Percentiles rank a stretch among this genome's conserved stretches.
Conservation (phyloP, 2,329 filamentous ascomycete genomes). For the Hypoxylon sp. region DNA sequence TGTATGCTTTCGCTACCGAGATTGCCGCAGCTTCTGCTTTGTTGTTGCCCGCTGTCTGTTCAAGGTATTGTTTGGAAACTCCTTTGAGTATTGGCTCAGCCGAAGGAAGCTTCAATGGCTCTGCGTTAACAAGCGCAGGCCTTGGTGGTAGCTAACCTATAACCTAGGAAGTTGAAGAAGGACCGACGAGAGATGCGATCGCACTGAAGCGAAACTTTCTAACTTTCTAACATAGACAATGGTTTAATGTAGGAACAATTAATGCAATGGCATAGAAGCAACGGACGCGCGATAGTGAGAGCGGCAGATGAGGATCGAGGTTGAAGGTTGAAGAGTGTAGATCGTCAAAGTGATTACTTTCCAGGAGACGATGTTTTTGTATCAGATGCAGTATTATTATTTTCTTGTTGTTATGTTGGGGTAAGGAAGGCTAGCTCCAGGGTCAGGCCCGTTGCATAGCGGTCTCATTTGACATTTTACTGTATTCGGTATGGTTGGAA, state of each 20-base stretch:
- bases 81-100: conserved; percentile 14
- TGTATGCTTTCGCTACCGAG: conserved; percentile 36
- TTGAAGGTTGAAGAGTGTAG: conserved; percentile 28
- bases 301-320: conserved; percentile 11
- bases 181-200: conserved; percentile 11
- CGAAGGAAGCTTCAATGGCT: conserved; percentile 35
- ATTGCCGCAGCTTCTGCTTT: conserved; percentile 11
- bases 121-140: conserved; percentile 32
- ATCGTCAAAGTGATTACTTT: conserved; percentile 23
- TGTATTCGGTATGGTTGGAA: conserved; percentile 30
- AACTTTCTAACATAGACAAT: conserved; percentile 33
- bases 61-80: conserved; percentile 13
- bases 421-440: conserved; percentile 29
- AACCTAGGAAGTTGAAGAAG: conserved; percentile 11
- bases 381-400: conserved; percentile 44
- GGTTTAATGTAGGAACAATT: conserved; percentile 12
- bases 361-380: conserved; percentile 49
- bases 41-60: conserved; percentile 30
- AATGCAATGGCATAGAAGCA: conserved; percentile 16
- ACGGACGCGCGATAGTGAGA: conserved; percentile 12
- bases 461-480: conserved; percentile 45
- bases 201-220: conserved; percentile 6
- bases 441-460: conserved; percentile 40
- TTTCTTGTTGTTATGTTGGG: conserved; percentile 50
- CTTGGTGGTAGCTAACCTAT: neutral